These are phyloP conservation scores for Colletotrichum paranaense DNA, from an alignment of 2,329 filamentous ascomycete genomes.

Conservation along the genomic window DNA sequence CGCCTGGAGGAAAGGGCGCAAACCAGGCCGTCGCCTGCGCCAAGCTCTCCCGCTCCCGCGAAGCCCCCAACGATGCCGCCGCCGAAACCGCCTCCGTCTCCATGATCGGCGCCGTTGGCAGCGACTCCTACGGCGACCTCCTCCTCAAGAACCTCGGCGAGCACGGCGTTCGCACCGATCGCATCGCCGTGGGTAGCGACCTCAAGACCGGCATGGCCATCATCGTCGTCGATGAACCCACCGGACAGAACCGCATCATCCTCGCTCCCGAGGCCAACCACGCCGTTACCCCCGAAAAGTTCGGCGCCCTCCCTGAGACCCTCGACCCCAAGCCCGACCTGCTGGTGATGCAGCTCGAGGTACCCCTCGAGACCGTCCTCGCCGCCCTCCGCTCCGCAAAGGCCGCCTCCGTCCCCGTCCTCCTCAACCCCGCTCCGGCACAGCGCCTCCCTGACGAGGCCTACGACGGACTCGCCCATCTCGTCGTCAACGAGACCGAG, in stretches of 20 bases:
- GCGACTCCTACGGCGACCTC: conserved; percentile 72
- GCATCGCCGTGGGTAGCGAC: conserved; percentile 56
- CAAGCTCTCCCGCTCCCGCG: conserved; percentile 74
- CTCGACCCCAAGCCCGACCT: conserved; percentile 63
- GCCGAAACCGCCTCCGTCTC: conserved; percentile 60
- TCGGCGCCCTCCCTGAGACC: conserved; percentile 43
- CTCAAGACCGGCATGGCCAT: conserved; percentile 76
- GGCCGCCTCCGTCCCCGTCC: conserved; percentile 65
- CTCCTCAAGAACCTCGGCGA: conserved; percentile 68
- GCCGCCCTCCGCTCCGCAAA: conserved; percentile 66
- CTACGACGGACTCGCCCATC: conserved; percentile 76
- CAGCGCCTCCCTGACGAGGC: conserved; percentile 73
- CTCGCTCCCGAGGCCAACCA: conserved; percentile 79
- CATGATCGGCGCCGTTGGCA: conserved; percentile 81
- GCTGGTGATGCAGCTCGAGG: conserved; percentile 83
- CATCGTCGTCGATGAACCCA: conserved; percentile 79
- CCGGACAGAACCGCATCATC: conserved; percentile 82
- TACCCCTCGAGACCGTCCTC: conserved; percentile 74
- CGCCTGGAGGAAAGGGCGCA: conserved; percentile 91
- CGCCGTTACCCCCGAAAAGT: conserved; percentile 51
- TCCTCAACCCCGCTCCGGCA: conserved; percentile 90
- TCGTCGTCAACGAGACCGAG: conserved; percentile 93
- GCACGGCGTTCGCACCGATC: conserved; percentile 71
- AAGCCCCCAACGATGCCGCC: conserved; percentile 40
- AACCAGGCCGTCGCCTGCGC: conserved; percentile 94